phyloP scores from a whole-genome alignment of 108 stramenopile species.

The Cyclotella atomus region DNA sequence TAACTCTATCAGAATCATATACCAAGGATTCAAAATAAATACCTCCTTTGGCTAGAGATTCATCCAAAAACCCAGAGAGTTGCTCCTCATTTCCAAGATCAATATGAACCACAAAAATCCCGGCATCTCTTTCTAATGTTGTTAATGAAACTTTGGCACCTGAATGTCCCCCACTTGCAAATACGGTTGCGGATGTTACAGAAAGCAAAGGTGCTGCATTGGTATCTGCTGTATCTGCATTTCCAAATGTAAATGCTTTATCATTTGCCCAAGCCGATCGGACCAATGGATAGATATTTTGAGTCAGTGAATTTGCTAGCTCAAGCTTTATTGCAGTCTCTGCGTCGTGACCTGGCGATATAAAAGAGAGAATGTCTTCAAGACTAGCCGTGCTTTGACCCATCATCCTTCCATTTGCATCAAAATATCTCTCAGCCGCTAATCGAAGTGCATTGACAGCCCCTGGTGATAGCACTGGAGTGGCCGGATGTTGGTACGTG shows the following conservation, averaged over 20 bases:
- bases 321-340: slow-evolving; percentile 11
- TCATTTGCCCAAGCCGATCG: slow-evolving; percentile 34
- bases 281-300: slow-evolving; percentile 37
- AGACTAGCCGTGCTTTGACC: slow-evolving; percentile 27
- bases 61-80: not conserved
- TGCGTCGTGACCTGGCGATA: not conserved
- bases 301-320: slow-evolving; percentile 19
- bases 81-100: slow-evolving; percentile 38
- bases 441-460: slow-evolving; percentile 25
- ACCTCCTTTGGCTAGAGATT: slow-evolving; percentile 22
- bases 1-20: not conserved
- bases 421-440: slow-evolving; percentile 31
- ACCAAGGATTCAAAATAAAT: slow-evolving; percentile 24
- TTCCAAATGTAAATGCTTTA: slow-evolving; percentile 6
- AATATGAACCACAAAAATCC: slow-evolving; percentile 33
- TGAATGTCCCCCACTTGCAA: slow-evolving; percentile 29
- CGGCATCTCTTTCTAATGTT: slow-evolving; percentile 35
- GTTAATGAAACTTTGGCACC: slow-evolving; percentile 32
- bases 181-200: slow-evolving; percentile 42
- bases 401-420: slow-evolving; percentile 3
- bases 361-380: slow-evolving; percentile 22
- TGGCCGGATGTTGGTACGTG: slow-evolving; percentile 9
- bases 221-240: not conserved
- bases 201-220: slow-evolving; percentile 5
- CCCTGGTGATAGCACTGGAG: slow-evolving; percentile 24